Base-by-base conservation (phyloP, 495 filamentous ascomycete species). In the Talaromyces thailandensis region DNA sequence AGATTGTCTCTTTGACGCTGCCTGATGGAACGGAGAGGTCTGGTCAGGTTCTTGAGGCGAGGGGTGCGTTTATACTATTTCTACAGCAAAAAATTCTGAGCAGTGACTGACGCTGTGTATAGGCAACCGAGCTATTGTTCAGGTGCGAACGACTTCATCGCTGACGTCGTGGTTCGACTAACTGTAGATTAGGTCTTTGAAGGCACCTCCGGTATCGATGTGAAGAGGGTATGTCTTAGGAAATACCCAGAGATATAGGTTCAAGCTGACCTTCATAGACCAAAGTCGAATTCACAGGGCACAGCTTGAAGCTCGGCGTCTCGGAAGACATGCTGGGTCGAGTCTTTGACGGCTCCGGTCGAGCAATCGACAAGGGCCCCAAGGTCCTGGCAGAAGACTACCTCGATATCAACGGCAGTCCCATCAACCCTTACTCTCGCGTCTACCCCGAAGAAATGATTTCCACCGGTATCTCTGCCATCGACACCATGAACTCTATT, bases 391-490 rank as follows among this genome's bases (percentile, higher is more conserved):
- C 95, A 35, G 95, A 99, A 75, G 93, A 99, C 65, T 97, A 93
- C 71, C 79, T 99, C 67, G 95, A 99, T 75, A 99, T 98, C 81
- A 99, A 99, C 79, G 95, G 95, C 72, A 93, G 90, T 74, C 94
- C 95, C 52, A 99, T 99, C 76, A 99, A 99, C 75, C 95, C 95
- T 51, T 98, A 96, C 78, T 92, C 92, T 37, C 86, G 95, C 80
- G 93, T 95, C 51, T 99, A 99, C 72, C 95, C 95, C 73, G 93
- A 98, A 80, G 95, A 99, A 77, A 99, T 99, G 92, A 98, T 99
- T 69, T 92, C 93, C 9, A 99, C 95, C 61, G 95, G 95, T 85
- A 99, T 99, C 73, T 96, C 92, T 62, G 93, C 95, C 70, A 99
- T 99, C 70, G 95, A 99, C 75, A 97, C 93, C 48, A 99, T 99